Evolutionary conservation across 768 basidiomycete species (phyloP), one percentile per base, ranked within the genome.

Genomic region (Serendipita sp.): DNA sequence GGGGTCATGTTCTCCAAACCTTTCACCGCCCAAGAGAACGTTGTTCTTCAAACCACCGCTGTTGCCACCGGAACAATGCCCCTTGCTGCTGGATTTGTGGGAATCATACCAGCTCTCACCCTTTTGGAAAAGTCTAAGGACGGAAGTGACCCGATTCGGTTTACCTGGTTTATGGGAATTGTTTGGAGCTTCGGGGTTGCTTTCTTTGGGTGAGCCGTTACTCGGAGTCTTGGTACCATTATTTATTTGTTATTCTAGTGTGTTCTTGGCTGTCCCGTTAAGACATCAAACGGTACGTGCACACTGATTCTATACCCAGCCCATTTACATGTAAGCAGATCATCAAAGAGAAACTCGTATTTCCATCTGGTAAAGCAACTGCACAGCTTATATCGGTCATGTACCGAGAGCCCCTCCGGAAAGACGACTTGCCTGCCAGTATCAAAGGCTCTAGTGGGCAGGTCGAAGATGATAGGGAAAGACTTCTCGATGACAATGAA

Each of bases 311-410:
- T 45, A 11, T 16, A 32, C 46, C 32, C 18, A 48, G 46, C 44
- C 28, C 45, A 41, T 13, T 41, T 13, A 41, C 38, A 5, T 5
- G 13, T 56, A 3, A 7, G 13, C 67, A 92, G 89, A 92, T 98
- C 66, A 84, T 98, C 46, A 88, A 94, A 72, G 95, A 98, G 74
- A 85, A 95, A 73, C 83, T 98, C 2, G 79, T 88, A 1, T 98
- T 98, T 69, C 95, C 95, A 1, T 92, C 90, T 1, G 95, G 95
- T 35, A 95, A 94, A 15, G 94, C 94, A 0, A 98, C 95, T 1
- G 94, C 94, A 3, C 94, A 96, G 68, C 79, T 98, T 10, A 92
- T 98, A 54, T 87, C 92, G 2, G 89, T 96, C 13, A 79, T 98
- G 13, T 92, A 97, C 70, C 76, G 83, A 66, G 74, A 86, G 41